These are phyloP conservation scores for Secale cereale DNA, from an alignment of 176 grass and related monocot species.

Conservation along the genomic window DNA sequence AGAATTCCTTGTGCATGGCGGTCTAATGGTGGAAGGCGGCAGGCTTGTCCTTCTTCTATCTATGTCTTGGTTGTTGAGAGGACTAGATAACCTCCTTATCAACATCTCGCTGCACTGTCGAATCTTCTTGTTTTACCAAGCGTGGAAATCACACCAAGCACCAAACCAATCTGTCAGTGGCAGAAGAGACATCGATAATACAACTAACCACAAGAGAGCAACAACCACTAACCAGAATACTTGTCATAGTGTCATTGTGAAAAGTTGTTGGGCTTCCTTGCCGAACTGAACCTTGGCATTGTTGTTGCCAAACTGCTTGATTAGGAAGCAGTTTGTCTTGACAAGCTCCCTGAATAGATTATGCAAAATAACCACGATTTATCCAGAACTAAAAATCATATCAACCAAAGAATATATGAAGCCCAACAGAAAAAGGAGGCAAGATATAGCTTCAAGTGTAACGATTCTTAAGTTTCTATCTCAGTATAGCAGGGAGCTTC, in stretches of 20 bases:
- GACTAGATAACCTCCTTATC: constrained; percentile 50
- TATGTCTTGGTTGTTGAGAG: constrained; percentile 65
- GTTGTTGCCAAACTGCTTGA: constrained; percentile 69
- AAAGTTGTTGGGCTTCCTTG: constrained; percentile 67
- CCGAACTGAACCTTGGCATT: constrained; percentile 69
- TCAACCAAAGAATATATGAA: background rate
- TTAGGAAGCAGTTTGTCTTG: constrained; percentile 52
- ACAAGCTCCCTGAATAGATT: constrained; percentile 68
- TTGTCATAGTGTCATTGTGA: constrained; percentile 59
- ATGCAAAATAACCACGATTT: constrained; percentile 41
- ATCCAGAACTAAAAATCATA: constrained; percentile 16
- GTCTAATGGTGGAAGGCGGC: constrained; percentile 40
- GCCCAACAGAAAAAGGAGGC: background rate
- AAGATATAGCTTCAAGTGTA: too few species aligned
- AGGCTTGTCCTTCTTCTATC: constrained; percentile 55
- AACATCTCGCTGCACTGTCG: constrained; percentile 31
- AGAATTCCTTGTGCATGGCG: constrained; percentile 66
- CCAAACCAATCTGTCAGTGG: background rate
- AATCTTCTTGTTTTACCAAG: constrained; percentile 68
- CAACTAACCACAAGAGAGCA: background rate
- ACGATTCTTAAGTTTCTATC: too few species aligned
- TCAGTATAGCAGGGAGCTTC: too few species aligned
- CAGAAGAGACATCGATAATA: background rate
- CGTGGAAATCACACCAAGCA: constrained; percentile 23
- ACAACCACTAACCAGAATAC: constrained; percentile 35